Percentiles rank a stretch among this genome's conserved stretches.
phyloP scores from a whole-genome alignment of 2,329 filamentous ascomycete genomes.

The Sporothrix brunneoviolacea region DNA sequence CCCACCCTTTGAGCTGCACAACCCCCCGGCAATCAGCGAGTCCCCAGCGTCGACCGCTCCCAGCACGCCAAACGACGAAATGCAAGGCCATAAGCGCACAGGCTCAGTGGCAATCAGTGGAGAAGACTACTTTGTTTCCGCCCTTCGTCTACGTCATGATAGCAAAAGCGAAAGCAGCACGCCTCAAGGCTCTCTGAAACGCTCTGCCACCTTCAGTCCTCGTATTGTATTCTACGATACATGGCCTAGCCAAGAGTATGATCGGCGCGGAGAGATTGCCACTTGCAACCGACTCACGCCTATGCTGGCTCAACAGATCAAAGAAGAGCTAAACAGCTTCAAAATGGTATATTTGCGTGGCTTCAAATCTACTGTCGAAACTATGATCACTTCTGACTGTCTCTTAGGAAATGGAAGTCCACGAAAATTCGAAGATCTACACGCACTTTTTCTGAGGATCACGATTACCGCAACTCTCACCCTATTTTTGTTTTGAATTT shows the following conservation, averaged over 20 bases:
- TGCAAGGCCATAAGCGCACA: constrained; percentile 57
- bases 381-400: not conserved
- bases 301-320: constrained; percentile 97
- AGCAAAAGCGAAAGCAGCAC: constrained; percentile 76
- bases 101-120: constrained; percentile 68
- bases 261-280: constrained; percentile 89
- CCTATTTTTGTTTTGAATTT: constrained; percentile 22
- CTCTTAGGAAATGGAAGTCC: constrained; percentile 94
- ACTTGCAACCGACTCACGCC: constrained; percentile 97
- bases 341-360: constrained; percentile 71
- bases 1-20: constrained; percentile 50
- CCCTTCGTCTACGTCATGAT: constrained; percentile 65
- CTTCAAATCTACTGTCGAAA: no score
- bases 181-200: constrained; percentile 59
- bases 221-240: constrained; percentile 93
- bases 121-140: constrained; percentile 85
- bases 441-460: constrained; percentile 92
- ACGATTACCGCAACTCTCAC: constrained; percentile 22
- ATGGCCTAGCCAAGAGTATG: constrained; percentile 92
- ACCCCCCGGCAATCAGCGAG: constrained; percentile 60
- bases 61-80: constrained; percentile 78
- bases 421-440: constrained; percentile 97
- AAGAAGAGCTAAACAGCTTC: constrained; percentile 98
- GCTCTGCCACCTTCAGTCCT: constrained; percentile 74
- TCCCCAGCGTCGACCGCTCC: constrained; percentile 81